Conservation (phyloP, 2,329 filamentous ascomycete species). For the Pyrenophora tritici-repentis region DNA sequence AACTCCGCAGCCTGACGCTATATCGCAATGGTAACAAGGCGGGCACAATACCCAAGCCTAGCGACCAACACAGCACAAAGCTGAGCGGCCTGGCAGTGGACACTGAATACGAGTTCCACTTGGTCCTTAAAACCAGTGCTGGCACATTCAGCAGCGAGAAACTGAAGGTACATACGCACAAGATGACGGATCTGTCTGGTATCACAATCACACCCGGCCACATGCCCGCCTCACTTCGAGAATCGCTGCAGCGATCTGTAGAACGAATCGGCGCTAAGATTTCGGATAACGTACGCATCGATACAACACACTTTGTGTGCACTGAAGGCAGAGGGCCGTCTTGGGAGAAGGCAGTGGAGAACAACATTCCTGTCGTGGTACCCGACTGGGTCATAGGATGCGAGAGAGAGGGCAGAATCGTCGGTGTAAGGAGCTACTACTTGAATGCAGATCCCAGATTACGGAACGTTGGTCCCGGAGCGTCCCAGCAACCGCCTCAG, state of each 20-base stretch:
- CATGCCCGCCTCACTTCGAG: slow-evolving; percentile 72
- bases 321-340: slow-evolving; percentile 85
- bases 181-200: slow-evolving; percentile 96
- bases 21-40: slow-evolving; percentile 98
- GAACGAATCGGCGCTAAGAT: slow-evolving; percentile 91
- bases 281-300: slow-evolving; percentile 87
- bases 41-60: slow-evolving; percentile 86
- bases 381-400: slow-evolving; percentile 99
- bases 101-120: slow-evolving; percentile 92
- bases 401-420: slow-evolving; percentile 87
- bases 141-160: slow-evolving; percentile 85
- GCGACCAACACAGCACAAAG: slow-evolving; percentile 92
- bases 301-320: slow-evolving; percentile 98
- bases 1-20: slow-evolving; percentile 84
- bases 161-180: slow-evolving; percentile 87
- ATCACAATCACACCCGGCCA: slow-evolving; percentile 93
- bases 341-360: slow-evolving; percentile 97
- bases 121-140: slow-evolving; percentile 87
- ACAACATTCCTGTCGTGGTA: slow-evolving; percentile 95
- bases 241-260: slow-evolving; percentile 74
- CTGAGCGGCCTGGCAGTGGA: slow-evolving; percentile 96
- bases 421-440: slow-evolving; percentile 95
- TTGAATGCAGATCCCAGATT: slow-evolving; percentile 79
- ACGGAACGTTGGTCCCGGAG: slow-evolving; percentile 56
- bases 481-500: slow-evolving; percentile 33